Evolutionary conservation across 2,329 filamentous ascomycete genomes (phyloP), one percentile per base, ranked within the genome.

Genomic region (Cryphonectria japonica): DNA sequence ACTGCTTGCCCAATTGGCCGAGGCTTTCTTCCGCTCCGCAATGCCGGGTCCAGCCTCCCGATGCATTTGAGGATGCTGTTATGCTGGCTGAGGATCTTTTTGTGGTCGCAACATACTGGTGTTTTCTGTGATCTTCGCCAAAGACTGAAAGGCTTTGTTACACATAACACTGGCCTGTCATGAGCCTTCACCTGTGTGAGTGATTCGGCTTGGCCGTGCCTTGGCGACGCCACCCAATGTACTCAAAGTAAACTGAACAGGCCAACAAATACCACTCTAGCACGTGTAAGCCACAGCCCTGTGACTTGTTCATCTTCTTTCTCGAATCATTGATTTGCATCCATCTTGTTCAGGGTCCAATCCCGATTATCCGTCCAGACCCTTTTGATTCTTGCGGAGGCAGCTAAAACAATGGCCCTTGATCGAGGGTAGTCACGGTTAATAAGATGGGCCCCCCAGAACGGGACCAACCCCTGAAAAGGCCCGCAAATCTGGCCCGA

Each of bases 391-490:
- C 59, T 61, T 61, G 59, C 59, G 34, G 59, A 22, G 59, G 16
- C 16, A 32, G 32, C 29, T 39, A 50, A 50, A n/a, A 19, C 59
- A 16, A 34, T 16, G 34, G 34, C 59, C 29, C 34, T 37, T 37
- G 2, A 19, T 60, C 19, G 32, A 29, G 37, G 57, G 57, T 32
- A 60, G 57, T 32, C 46, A 11, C 3, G 59, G 34, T 8, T 34
- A 59, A 19, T 32, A 32, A 32, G 54, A 59, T 50, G 46, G 46
- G 22, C 46, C 22, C 19, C 22, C 54, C 34, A 19, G 39, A 34
- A 39, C 32, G 59, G 59, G 32, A 39, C 59, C 32, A n/a, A 34
- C 59, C 59, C 59, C 59, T 61, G 59, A 61, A 61, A 61, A 34
- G 59, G 59, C 59, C 59, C 54, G 26, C 54, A 29, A 59, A 59